phyloP scores from a whole-genome alignment of 495 filamentous ascomycete genomes.

The Podospora fimiseda region DNA sequence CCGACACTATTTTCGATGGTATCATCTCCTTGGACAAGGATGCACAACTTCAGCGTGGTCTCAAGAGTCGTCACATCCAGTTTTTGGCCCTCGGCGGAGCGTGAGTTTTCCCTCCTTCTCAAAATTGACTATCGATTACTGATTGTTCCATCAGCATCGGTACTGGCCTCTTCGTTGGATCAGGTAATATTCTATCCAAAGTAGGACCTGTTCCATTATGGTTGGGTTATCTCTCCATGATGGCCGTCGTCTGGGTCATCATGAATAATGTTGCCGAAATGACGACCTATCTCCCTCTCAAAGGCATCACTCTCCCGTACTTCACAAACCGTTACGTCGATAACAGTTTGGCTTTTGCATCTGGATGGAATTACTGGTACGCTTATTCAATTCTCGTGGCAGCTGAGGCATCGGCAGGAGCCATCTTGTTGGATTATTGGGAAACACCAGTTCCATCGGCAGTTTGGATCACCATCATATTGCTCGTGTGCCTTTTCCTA shows the following conservation, averaged over 20 bases:
- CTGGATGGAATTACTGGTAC: conserved; percentile 69
- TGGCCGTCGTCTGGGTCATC: conserved; percentile 37
- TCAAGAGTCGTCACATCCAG: conserved; percentile 64
- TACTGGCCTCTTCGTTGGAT: conserved; percentile 53
- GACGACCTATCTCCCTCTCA: conserved; percentile 59
- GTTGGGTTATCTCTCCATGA: conserved; percentile 47
- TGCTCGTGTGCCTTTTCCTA: conserved; percentile 36
- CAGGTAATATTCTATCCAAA: conserved; percentile 41
- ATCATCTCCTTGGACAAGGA: conserved; percentile 19
- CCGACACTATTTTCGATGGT: conserved; percentile 14
- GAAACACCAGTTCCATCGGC: conserved; percentile 41
- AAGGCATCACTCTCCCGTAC: conserved; percentile 49
- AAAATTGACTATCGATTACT: neutral
- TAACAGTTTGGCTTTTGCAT: conserved; percentile 68
- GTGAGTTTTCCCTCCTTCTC: conserved; percentile 19
- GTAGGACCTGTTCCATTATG: conserved; percentile 46
- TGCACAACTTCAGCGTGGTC: conserved; percentile 46
- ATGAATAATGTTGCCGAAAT: conserved; percentile 46
- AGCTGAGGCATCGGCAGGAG: conserved; percentile 45
- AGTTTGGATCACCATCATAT: conserved; percentile 55
- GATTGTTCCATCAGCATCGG: conserved; percentile 45
- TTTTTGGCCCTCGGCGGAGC: conserved; percentile 65
- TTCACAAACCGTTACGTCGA: conserved; percentile 72
- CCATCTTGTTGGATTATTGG: conserved; percentile 54
- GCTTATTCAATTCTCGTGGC: conserved; percentile 44